phyloP scores from a whole-genome alignment of 345 rosid species.

The Lepidium didymum region DNA sequence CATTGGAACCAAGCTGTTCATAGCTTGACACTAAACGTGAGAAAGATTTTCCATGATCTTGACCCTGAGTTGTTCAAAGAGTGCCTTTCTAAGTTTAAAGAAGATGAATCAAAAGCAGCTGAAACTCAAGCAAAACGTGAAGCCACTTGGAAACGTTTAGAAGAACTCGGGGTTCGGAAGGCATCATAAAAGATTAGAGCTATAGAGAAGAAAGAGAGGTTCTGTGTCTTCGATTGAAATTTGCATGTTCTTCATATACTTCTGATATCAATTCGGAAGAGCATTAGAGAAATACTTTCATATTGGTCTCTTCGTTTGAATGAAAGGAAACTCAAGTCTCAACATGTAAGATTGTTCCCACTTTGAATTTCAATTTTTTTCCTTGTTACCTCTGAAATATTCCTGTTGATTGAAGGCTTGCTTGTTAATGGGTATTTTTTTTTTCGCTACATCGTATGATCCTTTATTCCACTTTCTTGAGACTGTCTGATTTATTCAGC shows the following conservation, averaged over 20 bases:
- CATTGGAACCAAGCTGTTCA: conserved; percentile 79
- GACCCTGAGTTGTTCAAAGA: conserved; percentile 62
- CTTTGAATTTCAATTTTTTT: conserved; percentile 10
- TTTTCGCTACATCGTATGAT: conserved; percentile 13
- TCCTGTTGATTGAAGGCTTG: conserved; percentile 17
- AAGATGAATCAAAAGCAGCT: conserved; percentile 43
- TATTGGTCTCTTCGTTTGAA: conserved; percentile 4
- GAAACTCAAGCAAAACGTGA: conserved; percentile 46
- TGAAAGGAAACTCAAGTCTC: conserved; percentile 9
- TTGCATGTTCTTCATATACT: conserved; percentile 2
- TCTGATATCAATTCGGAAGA: conserved; percentile 12
- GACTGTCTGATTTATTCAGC: conserved; percentile 22
- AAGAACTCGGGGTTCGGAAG: conserved; percentile 41
- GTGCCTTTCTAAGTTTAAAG: conserved; percentile 46
- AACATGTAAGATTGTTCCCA: conserved; percentile 24
- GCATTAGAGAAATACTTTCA: conserved; percentile 9
- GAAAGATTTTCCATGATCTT: conserved; percentile 55
- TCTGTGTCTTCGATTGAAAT: conserved; percentile 1
- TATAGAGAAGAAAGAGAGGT: conserved; percentile 2
- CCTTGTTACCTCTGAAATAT: conserved; percentile 1
- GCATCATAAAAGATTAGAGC: conserved; percentile 21
- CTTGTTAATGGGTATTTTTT: conserved; percentile 6
- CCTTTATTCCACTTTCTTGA: neutral
- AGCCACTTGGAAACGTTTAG: conserved; percentile 59
- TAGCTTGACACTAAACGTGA: conserved; percentile 56